Evolutionary conservation across 306 rosid genomes (phyloP), one percentile per base, ranked within the genome.

Genomic region (Glycyrrhiza uralensis): DNA sequence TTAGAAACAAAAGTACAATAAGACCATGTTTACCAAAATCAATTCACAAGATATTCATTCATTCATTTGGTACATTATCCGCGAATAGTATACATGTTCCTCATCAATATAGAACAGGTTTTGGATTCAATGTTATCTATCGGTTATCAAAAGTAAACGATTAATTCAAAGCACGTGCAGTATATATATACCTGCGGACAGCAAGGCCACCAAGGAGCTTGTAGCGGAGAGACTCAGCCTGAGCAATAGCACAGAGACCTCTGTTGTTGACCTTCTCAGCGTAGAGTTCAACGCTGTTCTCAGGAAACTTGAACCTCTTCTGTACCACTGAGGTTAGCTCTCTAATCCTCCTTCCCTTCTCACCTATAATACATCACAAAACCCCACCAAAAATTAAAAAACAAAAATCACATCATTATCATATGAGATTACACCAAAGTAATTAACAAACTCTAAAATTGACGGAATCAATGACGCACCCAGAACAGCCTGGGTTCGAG

Each of bases 261-360:
- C 62, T 55, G 3, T 55, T 55, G 22, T 55, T 55, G 15, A 55
- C 62, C 38, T 55, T 55, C n/a, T 55, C 62, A 28, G 62, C 62
- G 13, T 55, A 55, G 5, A 55, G 62, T 28, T 55, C 62, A 23
- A 55, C 62, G 2, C 62, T 55, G 62, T 55, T 55, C 22, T 55
- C 62, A 13, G 62, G 62, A 12, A 55, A 55, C 39, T 55, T 55
- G 7, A 55, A 55, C 22, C 62, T 55, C 39, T 55, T 55, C 38
- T 55, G 62, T 26, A 55, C 62, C 62, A 55, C 62, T 13, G 62
- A 55, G 62, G 62, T 55, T 13, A 55, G 39, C 20, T 55, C 62
- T 55, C 62, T 55, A 7, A 55, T 55, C 39, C 62, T 26, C 38
- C 62, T 55, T 26, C 62, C 62, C 62, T 55, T 55, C 20, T 55